These are phyloP conservation scores for Paramecium octaurelia DNA, from an alignment of 73 alveolate genomes.

Conservation along the genomic window DNA sequence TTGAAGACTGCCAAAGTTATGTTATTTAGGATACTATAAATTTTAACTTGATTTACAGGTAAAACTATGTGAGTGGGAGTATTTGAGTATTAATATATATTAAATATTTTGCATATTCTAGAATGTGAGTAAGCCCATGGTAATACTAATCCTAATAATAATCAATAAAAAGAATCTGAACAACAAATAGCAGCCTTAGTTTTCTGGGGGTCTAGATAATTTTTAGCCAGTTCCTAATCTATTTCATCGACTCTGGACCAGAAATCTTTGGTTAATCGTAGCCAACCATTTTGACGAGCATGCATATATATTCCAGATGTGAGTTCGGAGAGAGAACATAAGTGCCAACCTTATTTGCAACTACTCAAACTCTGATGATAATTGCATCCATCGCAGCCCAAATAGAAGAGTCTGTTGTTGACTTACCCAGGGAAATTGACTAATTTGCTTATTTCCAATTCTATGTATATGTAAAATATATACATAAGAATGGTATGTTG, in stretches of 20 bases:
- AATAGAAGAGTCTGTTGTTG: slow-evolving; percentile 2
- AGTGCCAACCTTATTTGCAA: slow-evolving; percentile 1
- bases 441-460: slow-evolving; percentile 13
- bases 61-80: too few species aligned
- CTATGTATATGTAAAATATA: neutral
- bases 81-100: too few species aligned
- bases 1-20: too few species aligned
- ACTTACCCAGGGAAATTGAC: slow-evolving; percentile 4
- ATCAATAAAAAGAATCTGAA: slow-evolving; percentile 25
- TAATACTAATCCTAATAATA: neutral
- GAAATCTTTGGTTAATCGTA: neutral
- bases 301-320: slow-evolving; percentile 20
- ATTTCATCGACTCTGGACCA: slow-evolving; percentile 41
- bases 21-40: too few species aligned
- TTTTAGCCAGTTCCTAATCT: slow-evolving; percentile 28
- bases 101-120: too few species aligned
- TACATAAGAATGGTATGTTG: neutral
- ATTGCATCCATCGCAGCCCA: slow-evolving; percentile 51
- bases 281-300: slow-evolving; percentile 16
- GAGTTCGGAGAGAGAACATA: neutral
- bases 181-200: slow-evolving; percentile 45
- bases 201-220: neutral
- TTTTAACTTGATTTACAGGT: too few species aligned
- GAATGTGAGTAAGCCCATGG: neutral
- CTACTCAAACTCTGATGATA: slow-evolving; percentile 42